phyloP scores from a whole-genome alignment of 108 stramenopile genomes.

The Cyclotella kingstonii region DNA sequence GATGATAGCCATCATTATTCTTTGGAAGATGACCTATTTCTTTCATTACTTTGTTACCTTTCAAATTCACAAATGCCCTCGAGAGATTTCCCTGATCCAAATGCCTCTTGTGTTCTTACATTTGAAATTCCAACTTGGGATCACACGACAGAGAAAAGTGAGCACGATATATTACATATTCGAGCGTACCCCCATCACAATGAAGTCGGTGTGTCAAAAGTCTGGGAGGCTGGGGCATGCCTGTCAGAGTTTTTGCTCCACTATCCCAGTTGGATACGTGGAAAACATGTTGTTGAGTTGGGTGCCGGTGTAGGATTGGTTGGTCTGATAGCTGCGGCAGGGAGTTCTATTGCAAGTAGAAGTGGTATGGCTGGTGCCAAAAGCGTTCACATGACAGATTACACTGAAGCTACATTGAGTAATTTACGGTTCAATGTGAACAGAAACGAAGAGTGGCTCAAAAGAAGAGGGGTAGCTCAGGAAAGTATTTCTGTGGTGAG shows the following conservation, averaged over 20 bases:
- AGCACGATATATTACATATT: constrained; percentile 27
- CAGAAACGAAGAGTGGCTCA: constrained; percentile 51
- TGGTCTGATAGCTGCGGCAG: constrained; percentile 57
- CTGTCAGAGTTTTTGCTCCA: constrained; percentile 60
- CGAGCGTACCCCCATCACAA: constrained; percentile 70
- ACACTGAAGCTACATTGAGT: constrained; percentile 47
- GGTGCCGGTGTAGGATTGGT: constrained; percentile 74
- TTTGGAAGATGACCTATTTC: constrained; percentile 32
- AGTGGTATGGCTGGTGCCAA: constrained; percentile 24
- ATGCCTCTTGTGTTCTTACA: constrained; percentile 36
- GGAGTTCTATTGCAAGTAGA: background rate
- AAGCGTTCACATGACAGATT: constrained; percentile 68
- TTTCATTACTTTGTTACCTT: constrained; percentile 28
- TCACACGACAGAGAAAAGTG: background rate
- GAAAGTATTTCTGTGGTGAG: constrained; percentile 5
- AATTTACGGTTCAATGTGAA: constrained; percentile 65
- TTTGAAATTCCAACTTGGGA: constrained; percentile 36
- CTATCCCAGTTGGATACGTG: constrained; percentile 23
- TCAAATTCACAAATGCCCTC: constrained; percentile 9
- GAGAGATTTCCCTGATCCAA: constrained; percentile 33
- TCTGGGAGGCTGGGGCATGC: constrained; percentile 76
- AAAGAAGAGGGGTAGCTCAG: constrained; percentile 15
- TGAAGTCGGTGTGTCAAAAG: constrained; percentile 60
- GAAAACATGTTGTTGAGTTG: constrained; percentile 50
- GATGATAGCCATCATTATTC: too few relatives aligned